These are phyloP conservation scores for Mallotus repandus DNA, from an alignment of 441 rosid species.

Conservation along the genomic window DNA sequence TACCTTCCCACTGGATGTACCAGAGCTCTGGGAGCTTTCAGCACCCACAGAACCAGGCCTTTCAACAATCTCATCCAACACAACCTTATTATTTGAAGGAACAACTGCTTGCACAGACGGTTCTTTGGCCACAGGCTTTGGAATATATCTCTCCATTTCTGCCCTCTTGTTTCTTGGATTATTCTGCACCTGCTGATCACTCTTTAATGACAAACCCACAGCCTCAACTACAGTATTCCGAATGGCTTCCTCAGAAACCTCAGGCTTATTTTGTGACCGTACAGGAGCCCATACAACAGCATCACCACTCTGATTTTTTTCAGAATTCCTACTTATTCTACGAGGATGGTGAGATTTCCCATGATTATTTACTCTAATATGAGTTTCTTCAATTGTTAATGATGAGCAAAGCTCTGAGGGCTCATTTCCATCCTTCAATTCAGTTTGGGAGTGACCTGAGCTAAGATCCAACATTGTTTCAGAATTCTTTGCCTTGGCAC, in stretches of 20 bases:
- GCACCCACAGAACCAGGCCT: constrained; percentile 33
- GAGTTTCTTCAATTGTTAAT: constrained; percentile 57
- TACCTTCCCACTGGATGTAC: constrained; percentile 38
- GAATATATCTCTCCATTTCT: constrained; percentile 86
- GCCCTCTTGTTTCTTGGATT: constrained; percentile 76
- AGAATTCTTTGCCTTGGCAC: constrained; percentile 36
- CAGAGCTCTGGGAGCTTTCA: constrained; percentile 41
- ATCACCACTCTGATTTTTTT: constrained; percentile 50
- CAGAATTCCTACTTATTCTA: constrained; percentile 53
- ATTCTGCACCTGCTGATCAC: constrained; percentile 53
- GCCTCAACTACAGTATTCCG: constrained; percentile 43
- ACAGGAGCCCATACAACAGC: constrained; percentile 93
- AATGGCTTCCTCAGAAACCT: constrained; percentile 48
- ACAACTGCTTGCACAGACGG: constrained; percentile 54
- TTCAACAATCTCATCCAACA: constrained; percentile 39
- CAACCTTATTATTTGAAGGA: constrained; percentile 31
- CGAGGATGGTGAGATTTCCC: constrained; percentile 75
- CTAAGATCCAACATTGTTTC: constrained; percentile 39
- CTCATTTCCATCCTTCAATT: constrained; percentile 46
- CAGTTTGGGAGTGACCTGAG: constrained; percentile 27
- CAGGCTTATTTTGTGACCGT: constrained; percentile 59
- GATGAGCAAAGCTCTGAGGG: constrained; percentile 45
- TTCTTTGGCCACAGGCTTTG: constrained; percentile 94
- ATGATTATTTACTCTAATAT: constrained; percentile 47
- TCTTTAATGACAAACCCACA: constrained; percentile 40